phyloP scores from a whole-genome alignment of 306 rosid genomes.

The Glycine tomentella region DNA sequence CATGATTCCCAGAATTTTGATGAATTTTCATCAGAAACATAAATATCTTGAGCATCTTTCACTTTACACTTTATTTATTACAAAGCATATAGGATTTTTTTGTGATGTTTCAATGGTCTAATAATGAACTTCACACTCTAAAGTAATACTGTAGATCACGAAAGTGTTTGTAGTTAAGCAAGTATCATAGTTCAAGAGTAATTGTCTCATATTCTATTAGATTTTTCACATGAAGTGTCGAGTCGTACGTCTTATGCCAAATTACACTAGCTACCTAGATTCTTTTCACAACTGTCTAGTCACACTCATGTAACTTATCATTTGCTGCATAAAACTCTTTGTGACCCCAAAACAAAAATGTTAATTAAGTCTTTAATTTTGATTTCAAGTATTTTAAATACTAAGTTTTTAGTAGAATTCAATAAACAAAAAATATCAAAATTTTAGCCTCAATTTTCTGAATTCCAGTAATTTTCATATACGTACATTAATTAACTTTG shows the following conservation, averaged over 20 bases:
- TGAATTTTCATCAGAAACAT: constrained; percentile 40
- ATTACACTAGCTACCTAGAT: neutral
- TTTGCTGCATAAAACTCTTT: neutral
- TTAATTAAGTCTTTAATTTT: neutral
- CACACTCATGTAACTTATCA: neutral
- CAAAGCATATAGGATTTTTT: neutral
- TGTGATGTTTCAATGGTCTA: neutral
- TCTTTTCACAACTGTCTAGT: neutral
- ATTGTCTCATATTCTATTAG: neutral
- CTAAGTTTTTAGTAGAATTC: too few species aligned
- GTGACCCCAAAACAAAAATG: neutral
- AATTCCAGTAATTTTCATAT: too few species aligned
- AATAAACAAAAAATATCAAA: too few species aligned
- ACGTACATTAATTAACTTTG: neutral
- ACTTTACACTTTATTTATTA: neutral
- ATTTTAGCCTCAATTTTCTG: too few species aligned
- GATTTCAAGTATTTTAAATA: neutral
- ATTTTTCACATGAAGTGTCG: neutral
- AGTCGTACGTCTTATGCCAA: neutral
- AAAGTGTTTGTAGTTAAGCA: neutral
- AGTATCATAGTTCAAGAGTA: neutral
- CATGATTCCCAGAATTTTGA: constrained; percentile 10
- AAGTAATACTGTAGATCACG: too few species aligned
- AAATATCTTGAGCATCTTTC: constrained; percentile 46
- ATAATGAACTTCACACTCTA: neutral